Percentiles rank a stretch among this genome's conserved stretches.
Conservation (phyloP, 2,329 filamentous ascomycete species). For the Tolypocladium tropicale region DNA sequence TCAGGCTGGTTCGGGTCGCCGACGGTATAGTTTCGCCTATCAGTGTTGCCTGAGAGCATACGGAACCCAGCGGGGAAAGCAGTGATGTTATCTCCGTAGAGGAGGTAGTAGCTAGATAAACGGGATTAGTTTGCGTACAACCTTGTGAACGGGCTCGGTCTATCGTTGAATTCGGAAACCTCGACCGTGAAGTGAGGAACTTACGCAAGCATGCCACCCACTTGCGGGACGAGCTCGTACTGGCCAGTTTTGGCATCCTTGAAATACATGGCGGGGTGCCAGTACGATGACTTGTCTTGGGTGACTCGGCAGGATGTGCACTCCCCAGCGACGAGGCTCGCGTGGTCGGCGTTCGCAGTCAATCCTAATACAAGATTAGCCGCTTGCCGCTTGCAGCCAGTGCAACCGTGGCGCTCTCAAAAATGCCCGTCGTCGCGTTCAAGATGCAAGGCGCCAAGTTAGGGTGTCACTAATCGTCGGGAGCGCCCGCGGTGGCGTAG, state of each 20-base stretch:
- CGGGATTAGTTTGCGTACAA: not conserved
- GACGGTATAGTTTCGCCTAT: conserved; percentile 58
- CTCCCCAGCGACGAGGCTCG: conserved; percentile 46
- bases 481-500: not conserved
- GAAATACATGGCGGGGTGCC: conserved; percentile 74
- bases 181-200: conserved; percentile 22
- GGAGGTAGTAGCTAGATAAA: conserved; percentile 68
- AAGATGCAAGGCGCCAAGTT: not conserved
- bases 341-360: conserved; percentile 42
- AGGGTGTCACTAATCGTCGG: not conserved
- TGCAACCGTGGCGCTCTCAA: not conserved
- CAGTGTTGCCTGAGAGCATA: conserved; percentile 70
- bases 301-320: conserved; percentile 76
- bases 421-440: not conserved
- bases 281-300: conserved; percentile 83
- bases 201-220: conserved; percentile 78
- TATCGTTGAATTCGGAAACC: not conserved
- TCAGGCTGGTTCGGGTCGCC: conserved; percentile 56
- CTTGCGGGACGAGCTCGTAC: conserved; percentile 59
- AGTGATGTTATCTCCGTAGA: conserved; percentile 52
- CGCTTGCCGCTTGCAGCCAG: too few relatives aligned
- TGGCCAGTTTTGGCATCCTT: conserved; percentile 52
- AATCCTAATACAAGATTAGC: conserved; percentile 45
- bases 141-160: not conserved
- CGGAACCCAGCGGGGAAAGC: conserved; percentile 70